These are phyloP conservation scores for Cryptococcus wingfieldii DNA, from an alignment of 1,284 basidiomycete genomes.

Conservation along the genomic window DNA sequence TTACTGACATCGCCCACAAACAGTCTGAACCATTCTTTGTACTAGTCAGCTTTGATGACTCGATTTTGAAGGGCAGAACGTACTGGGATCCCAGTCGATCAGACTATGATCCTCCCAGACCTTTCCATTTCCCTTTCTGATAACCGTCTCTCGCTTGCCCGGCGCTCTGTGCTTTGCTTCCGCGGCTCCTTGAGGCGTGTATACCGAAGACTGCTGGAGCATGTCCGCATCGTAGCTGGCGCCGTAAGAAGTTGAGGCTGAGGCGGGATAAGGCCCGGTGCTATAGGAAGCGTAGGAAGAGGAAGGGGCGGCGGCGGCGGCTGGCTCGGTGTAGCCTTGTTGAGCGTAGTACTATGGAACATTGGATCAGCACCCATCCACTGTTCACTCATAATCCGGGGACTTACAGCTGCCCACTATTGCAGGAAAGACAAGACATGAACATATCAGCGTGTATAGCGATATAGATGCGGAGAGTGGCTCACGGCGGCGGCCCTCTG, in stretches of 20 bases:
- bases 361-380: neutral
- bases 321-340: slow-evolving; percentile 42
- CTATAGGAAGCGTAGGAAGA: neutral
- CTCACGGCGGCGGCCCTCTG: slow-evolving; percentile 41
- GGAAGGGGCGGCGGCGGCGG: slow-evolving; percentile 20
- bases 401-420: slow-evolving; percentile 40
- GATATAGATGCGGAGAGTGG: neutral
- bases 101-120: slow-evolving; percentile 98
- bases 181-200: slow-evolving; percentile 19
- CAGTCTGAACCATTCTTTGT: slow-evolving; percentile 87
- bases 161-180: slow-evolving; percentile 16
- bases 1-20: slow-evolving; percentile 98
- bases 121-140: slow-evolving; percentile 90
- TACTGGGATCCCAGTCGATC: slow-evolving; percentile 95
- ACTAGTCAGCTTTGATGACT: neutral
- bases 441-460: neutral
- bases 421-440: neutral
- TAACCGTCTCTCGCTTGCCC: slow-evolving; percentile 86
- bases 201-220: slow-evolving; percentile 29
- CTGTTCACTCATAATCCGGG: too few relatives aligned
- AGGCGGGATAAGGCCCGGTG: slow-evolving; percentile 11
- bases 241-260: slow-evolving; percentile 8
- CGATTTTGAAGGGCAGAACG: slow-evolving; percentile 40
- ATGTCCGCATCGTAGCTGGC: slow-evolving; percentile 30
- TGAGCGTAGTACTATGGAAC: slow-evolving; percentile 46